phyloP scores from a whole-genome alignment of 1,139 yeast species.

The Yamadazyma atmosphaerica region DNA sequence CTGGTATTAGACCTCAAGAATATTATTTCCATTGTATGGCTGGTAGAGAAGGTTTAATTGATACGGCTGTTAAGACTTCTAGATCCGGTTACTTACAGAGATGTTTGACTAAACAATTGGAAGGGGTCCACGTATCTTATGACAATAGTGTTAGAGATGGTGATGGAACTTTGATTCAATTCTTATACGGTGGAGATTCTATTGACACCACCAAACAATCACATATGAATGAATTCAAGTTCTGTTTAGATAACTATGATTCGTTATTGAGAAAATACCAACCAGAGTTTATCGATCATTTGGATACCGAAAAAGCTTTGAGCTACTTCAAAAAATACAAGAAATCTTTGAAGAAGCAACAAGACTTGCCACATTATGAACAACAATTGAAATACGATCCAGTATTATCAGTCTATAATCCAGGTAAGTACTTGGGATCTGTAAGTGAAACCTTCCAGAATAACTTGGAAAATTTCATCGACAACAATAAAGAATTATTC shows the following conservation, averaged over 20 bases:
- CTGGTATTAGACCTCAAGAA: constrained; percentile 99
- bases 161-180: constrained; percentile 92
- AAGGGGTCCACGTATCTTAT: constrained; percentile 92
- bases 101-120: constrained; percentile 96
- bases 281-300: constrained; percentile 56
- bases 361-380: constrained; percentile 59
- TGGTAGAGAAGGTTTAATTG: constrained; percentile 99
- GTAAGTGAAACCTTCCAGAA: constrained; percentile 90
- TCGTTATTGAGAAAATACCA: constrained; percentile 84
- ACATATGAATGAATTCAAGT: constrained; percentile 89
- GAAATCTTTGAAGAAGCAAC: constrained; percentile 71
- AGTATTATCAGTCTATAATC: constrained; percentile 79
- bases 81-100: constrained; percentile 98
- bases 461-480: constrained; percentile 70
- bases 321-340: constrained; percentile 79
- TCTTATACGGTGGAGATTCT: constrained; percentile 97
- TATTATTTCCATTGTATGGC: constrained; percentile 99
- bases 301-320: constrained; percentile 82
- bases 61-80: constrained; percentile 98
- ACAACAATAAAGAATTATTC: constrained; percentile 53
- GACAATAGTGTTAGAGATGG: constrained; percentile 96
- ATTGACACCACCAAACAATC: constrained; percentile 94
- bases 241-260: constrained; percentile 89
- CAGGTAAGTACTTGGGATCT: constrained; percentile 87
- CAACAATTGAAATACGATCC: constrained; percentile 81